Conservation (phyloP, 169 alveolate genomes). For the Cryptosporidium muris region DNA sequence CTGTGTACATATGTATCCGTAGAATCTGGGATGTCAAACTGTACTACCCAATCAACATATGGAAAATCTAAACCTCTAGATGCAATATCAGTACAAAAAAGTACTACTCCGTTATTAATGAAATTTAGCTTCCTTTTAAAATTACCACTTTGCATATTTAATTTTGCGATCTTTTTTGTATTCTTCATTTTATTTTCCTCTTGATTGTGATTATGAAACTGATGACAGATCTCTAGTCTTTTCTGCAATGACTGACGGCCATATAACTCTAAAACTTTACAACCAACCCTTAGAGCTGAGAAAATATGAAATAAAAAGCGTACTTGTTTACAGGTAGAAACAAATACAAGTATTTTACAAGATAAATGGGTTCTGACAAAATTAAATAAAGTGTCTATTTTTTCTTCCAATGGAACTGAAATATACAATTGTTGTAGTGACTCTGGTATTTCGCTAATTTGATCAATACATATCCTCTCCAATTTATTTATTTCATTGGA, state of each 20-base stretch:
- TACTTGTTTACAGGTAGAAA: conserved; percentile 92
- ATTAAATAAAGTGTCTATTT: conserved; percentile 89
- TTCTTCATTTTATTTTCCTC: neutral
- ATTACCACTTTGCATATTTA: neutral
- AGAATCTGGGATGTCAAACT: conserved; percentile 95
- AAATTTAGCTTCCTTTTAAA: neutral
- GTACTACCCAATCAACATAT: conserved; percentile 93
- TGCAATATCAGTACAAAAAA: conserved; percentile 94
- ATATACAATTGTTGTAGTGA: conserved; percentile 85
- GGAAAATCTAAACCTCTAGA: conserved; percentile 98
- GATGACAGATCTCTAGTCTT: conserved; percentile 62
- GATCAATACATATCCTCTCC: conserved; percentile 61
- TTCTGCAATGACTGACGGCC: conserved; percentile 72
- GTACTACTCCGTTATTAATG: conserved; percentile 78
- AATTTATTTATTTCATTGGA: conserved; percentile 71
- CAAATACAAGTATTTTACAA: conserved; percentile 88
- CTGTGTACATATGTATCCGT: conserved; percentile 94
- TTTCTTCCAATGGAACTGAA: conserved; percentile 85
- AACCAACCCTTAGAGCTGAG: conserved; percentile 67
- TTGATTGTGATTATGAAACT: conserved; percentile 16
- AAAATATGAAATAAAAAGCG: conserved; percentile 75
- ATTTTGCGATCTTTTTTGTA: neutral
- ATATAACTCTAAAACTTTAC: conserved; percentile 76
- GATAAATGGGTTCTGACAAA: conserved; percentile 89
- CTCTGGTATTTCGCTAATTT: conserved; percentile 67